Evolutionary conservation across 208 protist species (phyloP).

Genomic region (Chromosphaera perkinsii): DNA sequence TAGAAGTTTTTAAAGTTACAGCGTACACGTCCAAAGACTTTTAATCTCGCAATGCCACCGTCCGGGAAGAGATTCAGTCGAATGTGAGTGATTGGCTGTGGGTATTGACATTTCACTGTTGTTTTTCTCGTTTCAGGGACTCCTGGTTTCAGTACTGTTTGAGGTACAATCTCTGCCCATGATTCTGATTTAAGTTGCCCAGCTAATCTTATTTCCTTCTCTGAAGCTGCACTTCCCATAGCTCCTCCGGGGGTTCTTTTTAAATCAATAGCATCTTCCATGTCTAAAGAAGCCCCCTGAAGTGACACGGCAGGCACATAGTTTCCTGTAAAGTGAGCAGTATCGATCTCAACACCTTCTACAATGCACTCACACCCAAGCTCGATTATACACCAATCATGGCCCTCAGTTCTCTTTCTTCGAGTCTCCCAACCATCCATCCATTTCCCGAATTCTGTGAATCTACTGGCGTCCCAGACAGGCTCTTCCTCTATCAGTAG

Average conservation of each 20-base stretch:
- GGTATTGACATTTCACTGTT: no score
- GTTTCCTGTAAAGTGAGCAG: conserved; percentile 37
- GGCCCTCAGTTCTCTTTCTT: conserved; percentile 17
- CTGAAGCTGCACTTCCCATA: no score
- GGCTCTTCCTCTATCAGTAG: conserved; percentile 5
- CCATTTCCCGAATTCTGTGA: conserved; percentile 29
- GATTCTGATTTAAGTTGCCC: no score
- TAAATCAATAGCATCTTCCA: no score
- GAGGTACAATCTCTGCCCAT: no score
- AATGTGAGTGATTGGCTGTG: no score
- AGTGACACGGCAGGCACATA: conserved; percentile 13
- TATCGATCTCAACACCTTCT: conserved; percentile 22
- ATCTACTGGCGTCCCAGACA: background rate
- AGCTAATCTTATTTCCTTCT: no score
- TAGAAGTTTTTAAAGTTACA: background rate
- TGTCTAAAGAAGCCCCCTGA: no score
- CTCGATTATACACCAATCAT: conserved; percentile 39
- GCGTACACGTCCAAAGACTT: conserved; percentile 7
- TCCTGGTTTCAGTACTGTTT: no score
- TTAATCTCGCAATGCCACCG: conserved; percentile 19
- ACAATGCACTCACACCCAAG: conserved; percentile 15
- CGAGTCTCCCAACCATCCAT: conserved; percentile 45
- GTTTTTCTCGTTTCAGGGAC: no score
- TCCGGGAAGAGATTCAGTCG: conserved; percentile 29
- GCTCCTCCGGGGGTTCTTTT: no score